Percentiles rank a stretch among this genome's conserved stretches.
These are phyloP conservation scores for Salix dunnii DNA, from an alignment of 345 rosid genomes.

Conservation along the genomic window DNA sequence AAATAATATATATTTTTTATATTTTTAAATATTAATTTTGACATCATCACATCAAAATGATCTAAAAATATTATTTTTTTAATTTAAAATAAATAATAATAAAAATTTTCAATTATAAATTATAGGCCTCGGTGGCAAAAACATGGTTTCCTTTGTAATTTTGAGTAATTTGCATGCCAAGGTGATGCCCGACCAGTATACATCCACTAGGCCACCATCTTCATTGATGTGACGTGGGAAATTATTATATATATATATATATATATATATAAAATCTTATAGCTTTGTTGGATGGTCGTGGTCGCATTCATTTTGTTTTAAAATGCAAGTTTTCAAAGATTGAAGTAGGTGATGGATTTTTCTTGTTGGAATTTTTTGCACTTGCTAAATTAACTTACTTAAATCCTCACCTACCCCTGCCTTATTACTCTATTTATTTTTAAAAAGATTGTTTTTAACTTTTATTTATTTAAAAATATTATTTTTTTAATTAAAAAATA, in stretches of 20 bases:
- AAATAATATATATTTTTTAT: too few relatives aligned
- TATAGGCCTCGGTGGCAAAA: neutral
- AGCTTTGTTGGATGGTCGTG: neutral
- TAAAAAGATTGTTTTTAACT: too few relatives aligned
- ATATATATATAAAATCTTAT: too few relatives aligned
- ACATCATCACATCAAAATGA: too few relatives aligned
- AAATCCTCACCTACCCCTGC: neutral
- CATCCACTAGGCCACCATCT: conserved; percentile 4
- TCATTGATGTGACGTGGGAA: neutral
- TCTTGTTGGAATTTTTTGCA: neutral
- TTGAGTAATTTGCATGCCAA: neutral
- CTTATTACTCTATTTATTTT: too few relatives aligned
- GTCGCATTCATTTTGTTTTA: neutral
- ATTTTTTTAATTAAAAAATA: too few relatives aligned
- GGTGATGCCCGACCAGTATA: neutral
- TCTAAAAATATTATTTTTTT: too few relatives aligned
- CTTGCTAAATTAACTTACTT: neutral
- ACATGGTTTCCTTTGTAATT: neutral
- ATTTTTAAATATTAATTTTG: too few relatives aligned
- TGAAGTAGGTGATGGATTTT: neutral
- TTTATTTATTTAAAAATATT: too few relatives aligned
- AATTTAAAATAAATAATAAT: too few relatives aligned
- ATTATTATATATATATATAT: neutral
- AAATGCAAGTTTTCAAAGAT: neutral
- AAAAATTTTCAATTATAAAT: too few relatives aligned